Evolutionary conservation across 2,329 filamentous ascomycete genomes (phyloP).

Genomic region (Aspergillus sp.): DNA sequence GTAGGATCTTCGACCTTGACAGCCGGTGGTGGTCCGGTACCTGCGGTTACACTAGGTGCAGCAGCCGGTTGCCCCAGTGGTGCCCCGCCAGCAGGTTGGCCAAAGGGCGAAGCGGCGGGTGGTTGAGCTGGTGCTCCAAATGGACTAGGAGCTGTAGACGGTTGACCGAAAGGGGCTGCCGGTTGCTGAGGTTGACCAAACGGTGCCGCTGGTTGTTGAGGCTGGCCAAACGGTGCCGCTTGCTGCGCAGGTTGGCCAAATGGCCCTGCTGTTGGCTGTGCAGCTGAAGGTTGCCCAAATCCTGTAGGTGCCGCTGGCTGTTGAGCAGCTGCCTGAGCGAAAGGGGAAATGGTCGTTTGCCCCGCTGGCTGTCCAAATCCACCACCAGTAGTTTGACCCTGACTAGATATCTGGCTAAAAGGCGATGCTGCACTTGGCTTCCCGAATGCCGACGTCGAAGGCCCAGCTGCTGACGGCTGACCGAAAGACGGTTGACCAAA

Average conservation of each 20-base stretch:
- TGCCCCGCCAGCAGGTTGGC: constrained; percentile 8
- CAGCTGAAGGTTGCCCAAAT: constrained; percentile 22
- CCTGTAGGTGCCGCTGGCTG: constrained; percentile 24
- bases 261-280: background rate
- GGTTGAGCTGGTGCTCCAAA: constrained; percentile 32
- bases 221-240: constrained; percentile 29
- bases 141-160: constrained; percentile 27
- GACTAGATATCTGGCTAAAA: constrained; percentile 40
- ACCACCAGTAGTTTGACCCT: constrained; percentile 20
- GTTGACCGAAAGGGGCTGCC: constrained; percentile 28
- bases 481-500: constrained; percentile 21
- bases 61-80: constrained; percentile 16
- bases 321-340: constrained; percentile 28
- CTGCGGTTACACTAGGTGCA: constrained; percentile 6
- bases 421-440: constrained; percentile 30
- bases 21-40: constrained; percentile 22
- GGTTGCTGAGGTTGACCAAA: constrained; percentile 20
- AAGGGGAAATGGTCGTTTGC: constrained; percentile 19
- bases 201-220: constrained; percentile 14
- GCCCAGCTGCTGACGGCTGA: constrained; percentile 18
- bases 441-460: constrained; percentile 25
- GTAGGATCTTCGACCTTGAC: constrained; percentile 21
- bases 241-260: constrained; percentile 6
- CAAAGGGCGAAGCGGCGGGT: constrained; percentile 25
- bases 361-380: constrained; percentile 21